Base-by-base conservation (phyloP, 139 green algal genomes). In the Microglena sp. region DNA sequence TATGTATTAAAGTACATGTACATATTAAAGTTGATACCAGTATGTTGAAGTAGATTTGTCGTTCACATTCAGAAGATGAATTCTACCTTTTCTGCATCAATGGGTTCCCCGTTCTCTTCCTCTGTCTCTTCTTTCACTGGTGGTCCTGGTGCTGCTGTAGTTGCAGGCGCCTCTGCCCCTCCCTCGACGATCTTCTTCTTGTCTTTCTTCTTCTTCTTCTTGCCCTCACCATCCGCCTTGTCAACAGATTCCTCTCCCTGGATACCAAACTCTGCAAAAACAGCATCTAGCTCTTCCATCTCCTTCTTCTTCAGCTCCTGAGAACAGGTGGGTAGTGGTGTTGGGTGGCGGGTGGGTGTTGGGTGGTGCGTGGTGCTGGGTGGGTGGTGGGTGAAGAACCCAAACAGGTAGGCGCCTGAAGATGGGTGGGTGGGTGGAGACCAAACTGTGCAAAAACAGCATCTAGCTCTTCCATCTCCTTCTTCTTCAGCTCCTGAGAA, bases 221-320 rank as follows among this genome's bases (percentile, higher is more conserved):
- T 73, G 69, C 34, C 62, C 44, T 64, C 68, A 8, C 40, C 62
- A 1, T 55, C 56, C 24, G 24, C 28, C 7, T 64, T 34, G 27
- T 66, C 54, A 28, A 60, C 64, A 57, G 78, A 69, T 8, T 40
- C 75, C 5, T 21, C 64, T 2, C 29, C 45, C 58, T 73, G 55
- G 5, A 26, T 27, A n/a, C 5, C 60, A 8, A 43, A 22, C 21
- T 67, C 35, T 2, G 69, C 68, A 55, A 87, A 77, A 44, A 84
- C 68, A 0, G 77, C 77, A 33, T 87, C 77, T 22, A 87, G 58
- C 60, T 84, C 80, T 33, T 87, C 74, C 62, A 87, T 76, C 67
- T 87, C 80, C 75, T 87, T 87, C 70, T 87, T 84, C 64, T 87
- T 87, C 44, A 83, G 43, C 62, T 87, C 79, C 79, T 85, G 72